Evolutionary conservation across 2,329 filamentous ascomycete genomes (phyloP).

Genomic region (Pleoardoris graminearum): DNA sequence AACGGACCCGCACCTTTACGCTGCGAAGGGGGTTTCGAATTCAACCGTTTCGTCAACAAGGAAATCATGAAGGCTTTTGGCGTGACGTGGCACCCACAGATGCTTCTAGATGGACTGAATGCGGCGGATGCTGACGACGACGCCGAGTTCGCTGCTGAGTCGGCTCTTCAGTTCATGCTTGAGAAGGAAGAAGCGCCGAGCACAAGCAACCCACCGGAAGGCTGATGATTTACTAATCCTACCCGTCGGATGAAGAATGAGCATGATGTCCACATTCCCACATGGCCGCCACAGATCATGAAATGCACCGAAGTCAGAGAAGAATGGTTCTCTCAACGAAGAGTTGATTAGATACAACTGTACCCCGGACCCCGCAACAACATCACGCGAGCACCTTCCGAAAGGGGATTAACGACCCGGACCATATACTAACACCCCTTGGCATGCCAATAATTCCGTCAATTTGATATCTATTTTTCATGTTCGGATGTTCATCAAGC

Average conservation of each 20-base stretch:
- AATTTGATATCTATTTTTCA: not conserved
- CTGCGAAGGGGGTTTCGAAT: constrained; percentile 52
- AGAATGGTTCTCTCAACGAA: not conserved
- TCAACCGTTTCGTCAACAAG: constrained; percentile 47
- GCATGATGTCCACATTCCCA: not conserved
- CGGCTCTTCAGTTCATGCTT: constrained; percentile 40
- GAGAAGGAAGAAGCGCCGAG: constrained; percentile 13
- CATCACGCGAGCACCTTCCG: constrained; percentile 13
- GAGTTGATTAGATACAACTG: not conserved
- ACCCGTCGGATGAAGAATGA: constrained; percentile 10
- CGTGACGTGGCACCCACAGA: constrained; percentile 24
- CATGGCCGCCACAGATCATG: not conserved
- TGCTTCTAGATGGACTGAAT: constrained; percentile 23
- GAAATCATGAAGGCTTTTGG: constrained; percentile 47
- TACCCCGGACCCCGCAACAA: constrained; percentile 1
- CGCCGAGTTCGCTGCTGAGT: constrained; percentile 31
- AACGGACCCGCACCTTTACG: constrained; percentile 46
- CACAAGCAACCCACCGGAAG: constrained; percentile 3
- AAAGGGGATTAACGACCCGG: constrained; percentile 11
- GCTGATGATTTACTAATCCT: constrained; percentile 27
- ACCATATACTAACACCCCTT: not conserved
- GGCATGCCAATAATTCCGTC: too few relatives aligned
- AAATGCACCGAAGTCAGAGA: not conserved
- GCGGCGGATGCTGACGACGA: constrained; percentile 34
- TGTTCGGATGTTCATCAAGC: constrained; percentile 18